Percentiles rank a stretch among this genome's conserved stretches.
Conservation (phyloP, 2,329 filamentous ascomycete genomes). For the Epicoccum sorghinum region DNA sequence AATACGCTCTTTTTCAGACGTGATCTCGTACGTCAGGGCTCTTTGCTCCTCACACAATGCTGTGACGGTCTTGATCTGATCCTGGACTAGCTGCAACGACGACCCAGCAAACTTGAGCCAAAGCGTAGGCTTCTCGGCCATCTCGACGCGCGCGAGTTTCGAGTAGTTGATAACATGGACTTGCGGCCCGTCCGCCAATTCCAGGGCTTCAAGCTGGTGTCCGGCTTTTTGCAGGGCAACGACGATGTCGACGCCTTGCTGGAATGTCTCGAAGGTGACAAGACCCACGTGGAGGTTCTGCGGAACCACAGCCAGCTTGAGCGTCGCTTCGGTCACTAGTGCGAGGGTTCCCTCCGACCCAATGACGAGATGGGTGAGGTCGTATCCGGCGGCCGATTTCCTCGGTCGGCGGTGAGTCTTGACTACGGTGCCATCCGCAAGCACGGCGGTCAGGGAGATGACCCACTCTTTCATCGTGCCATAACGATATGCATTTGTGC, state of each 20-base stretch:
- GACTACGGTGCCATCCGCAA: conserved; percentile 85
- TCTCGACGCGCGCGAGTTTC: conserved; percentile 60
- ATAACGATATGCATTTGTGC: conserved; percentile 90
- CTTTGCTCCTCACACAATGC: conserved; percentile 62
- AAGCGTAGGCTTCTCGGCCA: conserved; percentile 71
- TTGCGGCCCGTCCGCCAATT: conserved; percentile 86
- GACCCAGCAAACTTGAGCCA: conserved; percentile 78
- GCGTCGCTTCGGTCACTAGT: conserved; percentile 84
- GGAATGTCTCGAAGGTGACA: conserved; percentile 65
- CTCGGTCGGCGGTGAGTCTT: conserved; percentile 85
- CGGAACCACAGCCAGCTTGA: conserved; percentile 81
- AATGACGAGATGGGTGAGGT: conserved; percentile 85
- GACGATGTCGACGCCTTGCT: conserved; percentile 76
- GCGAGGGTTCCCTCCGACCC: conserved; percentile 91
- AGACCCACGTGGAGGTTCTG: conserved; percentile 80
- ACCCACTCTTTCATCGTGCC: conserved; percentile 96
- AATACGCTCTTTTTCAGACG: conserved; percentile 64
- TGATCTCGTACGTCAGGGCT: conserved; percentile 69
- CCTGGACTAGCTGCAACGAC: conserved; percentile 65
- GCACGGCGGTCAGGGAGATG: conserved; percentile 79
- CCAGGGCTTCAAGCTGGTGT: conserved; percentile 83
- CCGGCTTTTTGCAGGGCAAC: conserved; percentile 76
- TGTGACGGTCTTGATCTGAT: conserved; percentile 72
- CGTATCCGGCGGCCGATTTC: conserved; percentile 90
- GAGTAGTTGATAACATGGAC: conserved; percentile 73